Conservation (phyloP, 345 rosid genomes). For the Microcos paniculata region DNA sequence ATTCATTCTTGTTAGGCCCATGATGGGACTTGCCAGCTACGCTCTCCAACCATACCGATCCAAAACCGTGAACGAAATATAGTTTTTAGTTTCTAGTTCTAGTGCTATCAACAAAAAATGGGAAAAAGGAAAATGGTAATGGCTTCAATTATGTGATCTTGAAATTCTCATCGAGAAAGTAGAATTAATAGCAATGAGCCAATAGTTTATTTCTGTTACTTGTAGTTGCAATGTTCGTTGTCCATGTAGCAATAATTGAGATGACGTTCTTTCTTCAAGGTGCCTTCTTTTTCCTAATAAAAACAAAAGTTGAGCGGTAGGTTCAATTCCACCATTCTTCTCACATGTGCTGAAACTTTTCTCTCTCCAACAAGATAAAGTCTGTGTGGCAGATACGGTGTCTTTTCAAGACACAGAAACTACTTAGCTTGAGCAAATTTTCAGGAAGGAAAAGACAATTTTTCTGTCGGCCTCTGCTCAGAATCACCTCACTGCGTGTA, state of each 20-base stretch:
- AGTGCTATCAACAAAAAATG: background rate
- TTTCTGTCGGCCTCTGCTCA: background rate
- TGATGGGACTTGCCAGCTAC: background rate
- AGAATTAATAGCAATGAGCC: background rate
- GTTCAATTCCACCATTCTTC: background rate
- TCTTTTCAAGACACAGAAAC: background rate
- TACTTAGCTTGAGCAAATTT: background rate
- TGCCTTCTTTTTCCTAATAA: background rate
- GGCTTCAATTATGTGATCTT: background rate
- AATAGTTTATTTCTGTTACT: background rate
- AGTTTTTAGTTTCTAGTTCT: background rate
- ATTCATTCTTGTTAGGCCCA: background rate
- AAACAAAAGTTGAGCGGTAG: background rate
- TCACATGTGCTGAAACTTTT: background rate
- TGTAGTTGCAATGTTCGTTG: background rate
- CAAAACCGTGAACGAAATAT: background rate
- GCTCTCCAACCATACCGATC: background rate
- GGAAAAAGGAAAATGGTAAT: background rate
- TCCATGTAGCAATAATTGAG: background rate
- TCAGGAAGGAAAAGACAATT: background rate
- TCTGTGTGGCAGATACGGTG: slow-evolving; percentile 10
- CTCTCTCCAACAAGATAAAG: background rate
- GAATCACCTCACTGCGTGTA: background rate
- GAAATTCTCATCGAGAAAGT: background rate
- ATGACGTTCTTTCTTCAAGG: background rate